Conservation (phyloP, 352 stramenopile genomes). For the Pythium sp. region DNA sequence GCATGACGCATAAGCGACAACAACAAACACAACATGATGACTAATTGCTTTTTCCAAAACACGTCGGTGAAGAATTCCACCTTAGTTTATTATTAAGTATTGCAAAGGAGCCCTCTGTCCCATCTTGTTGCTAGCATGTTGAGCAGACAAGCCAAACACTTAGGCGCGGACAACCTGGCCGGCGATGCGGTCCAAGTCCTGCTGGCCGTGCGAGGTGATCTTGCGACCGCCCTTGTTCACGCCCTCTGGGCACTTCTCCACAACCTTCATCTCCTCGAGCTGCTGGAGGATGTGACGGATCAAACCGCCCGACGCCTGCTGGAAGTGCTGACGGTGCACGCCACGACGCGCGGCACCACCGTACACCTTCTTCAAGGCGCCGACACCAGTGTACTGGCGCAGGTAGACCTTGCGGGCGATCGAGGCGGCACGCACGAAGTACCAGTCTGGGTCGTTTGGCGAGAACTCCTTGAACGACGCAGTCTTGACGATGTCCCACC, state of each 20-base stretch:
- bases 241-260: slow-evolving; percentile 92
- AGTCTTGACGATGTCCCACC: slow-evolving; percentile 98
- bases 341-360: slow-evolving; percentile 91
- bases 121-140: slow-evolving; percentile 16
- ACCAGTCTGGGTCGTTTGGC: slow-evolving; percentile 98
- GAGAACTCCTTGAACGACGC: slow-evolving; percentile 97
- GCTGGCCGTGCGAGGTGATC: slow-evolving; percentile 97
- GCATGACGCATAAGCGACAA: neutral
- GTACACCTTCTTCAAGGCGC: slow-evolving; percentile 98
- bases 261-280: slow-evolving; percentile 98
- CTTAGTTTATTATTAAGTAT: slow-evolving; percentile 32
- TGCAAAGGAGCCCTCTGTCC: slow-evolving; percentile 54
- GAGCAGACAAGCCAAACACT: slow-evolving; percentile 32
- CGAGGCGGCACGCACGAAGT: slow-evolving; percentile 97
- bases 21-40: slow-evolving; percentile 15
- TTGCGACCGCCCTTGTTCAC: slow-evolving; percentile 93
- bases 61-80: slow-evolving; percentile 21
- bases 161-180: slow-evolving; percentile 90
- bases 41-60: slow-evolving; percentile 15
- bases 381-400: slow-evolving; percentile 95
- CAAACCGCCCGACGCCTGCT: slow-evolving; percentile 94
- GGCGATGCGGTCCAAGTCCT: slow-evolving; percentile 99
- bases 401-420: slow-evolving; percentile 99
- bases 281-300: slow-evolving; percentile 98
- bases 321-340: slow-evolving; percentile 94